A percentile compares a stretch with the other conserved stretches of the same genome.
These are phyloP conservation scores for Davidsoniella eucalypti DNA, from an alignment of 2,329 filamentous ascomycete genomes.

Conservation along the genomic window DNA sequence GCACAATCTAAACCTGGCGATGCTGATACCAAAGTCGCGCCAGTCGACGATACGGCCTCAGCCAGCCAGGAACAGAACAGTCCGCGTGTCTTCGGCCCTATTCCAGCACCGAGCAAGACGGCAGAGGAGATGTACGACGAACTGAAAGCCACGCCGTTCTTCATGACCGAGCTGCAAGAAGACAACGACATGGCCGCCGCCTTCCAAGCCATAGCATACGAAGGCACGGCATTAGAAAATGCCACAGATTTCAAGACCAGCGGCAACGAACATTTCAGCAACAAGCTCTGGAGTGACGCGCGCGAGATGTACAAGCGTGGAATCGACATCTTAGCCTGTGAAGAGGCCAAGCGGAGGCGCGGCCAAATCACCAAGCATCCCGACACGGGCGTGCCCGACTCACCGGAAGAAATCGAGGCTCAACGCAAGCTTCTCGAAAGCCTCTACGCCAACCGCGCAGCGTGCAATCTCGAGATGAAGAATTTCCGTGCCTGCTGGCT, in stretches of 20 bases:
- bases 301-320: constrained; percentile 85
- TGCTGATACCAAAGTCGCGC: constrained; percentile 1
- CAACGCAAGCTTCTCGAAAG: constrained; percentile 54
- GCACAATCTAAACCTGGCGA: not conserved
- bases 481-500: constrained; percentile 79
- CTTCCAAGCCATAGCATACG: constrained; percentile 77
- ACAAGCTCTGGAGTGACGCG: constrained; percentile 61
- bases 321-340: constrained; percentile 51
- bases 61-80: constrained; percentile 28
- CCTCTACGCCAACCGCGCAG: constrained; percentile 71
- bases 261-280: constrained; percentile 74
- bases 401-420: constrained; percentile 40
- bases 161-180: constrained; percentile 78
- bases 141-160: constrained; percentile 55
- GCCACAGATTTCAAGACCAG: constrained; percentile 74
- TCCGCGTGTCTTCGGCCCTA: constrained; percentile 33
- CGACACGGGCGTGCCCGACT: constrained; percentile 18
- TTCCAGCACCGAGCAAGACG: constrained; percentile 24
- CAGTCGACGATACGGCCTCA: not conserved
- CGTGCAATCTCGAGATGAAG: constrained; percentile 72
- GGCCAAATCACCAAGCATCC: constrained; percentile 21
- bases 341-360: constrained; percentile 38
- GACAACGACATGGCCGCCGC: constrained; percentile 76
- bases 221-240: constrained; percentile 76
- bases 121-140: constrained; percentile 40